Conservation (phyloP, 164 flowering plant genomes). For the Protea cynaroides region DNA sequence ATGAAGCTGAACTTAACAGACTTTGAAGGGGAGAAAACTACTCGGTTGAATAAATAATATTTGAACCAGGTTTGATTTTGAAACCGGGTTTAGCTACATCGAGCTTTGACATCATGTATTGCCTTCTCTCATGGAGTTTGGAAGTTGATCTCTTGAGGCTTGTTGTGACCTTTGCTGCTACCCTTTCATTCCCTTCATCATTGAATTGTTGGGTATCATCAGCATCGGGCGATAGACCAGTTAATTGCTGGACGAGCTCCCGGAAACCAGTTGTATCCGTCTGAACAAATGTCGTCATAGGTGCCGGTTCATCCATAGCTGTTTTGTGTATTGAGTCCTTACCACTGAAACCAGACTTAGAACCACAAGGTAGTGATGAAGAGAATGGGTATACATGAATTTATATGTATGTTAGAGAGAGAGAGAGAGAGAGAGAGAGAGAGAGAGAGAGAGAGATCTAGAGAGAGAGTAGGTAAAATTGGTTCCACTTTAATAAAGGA, state of each 20-base stretch:
- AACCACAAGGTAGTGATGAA: too few relatives aligned
- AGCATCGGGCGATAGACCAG: conserved; percentile 40
- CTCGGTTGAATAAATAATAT: conserved; percentile 2
- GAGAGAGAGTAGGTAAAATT: too few relatives aligned
- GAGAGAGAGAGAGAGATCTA: too few relatives aligned
- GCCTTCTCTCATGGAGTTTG: conserved; percentile 74
- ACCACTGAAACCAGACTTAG: too few relatives aligned
- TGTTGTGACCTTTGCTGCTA: conserved; percentile 8
- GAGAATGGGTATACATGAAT: too few relatives aligned
- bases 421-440: too few relatives aligned
- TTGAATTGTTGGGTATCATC: neutral
- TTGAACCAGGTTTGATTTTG: neutral
- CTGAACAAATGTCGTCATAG: conserved; percentile 52
- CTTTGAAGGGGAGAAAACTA: neutral
- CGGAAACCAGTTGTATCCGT: conserved; percentile 52
- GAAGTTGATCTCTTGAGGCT: conserved; percentile 29
- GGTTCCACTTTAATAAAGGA: too few relatives aligned
- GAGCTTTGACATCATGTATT: conserved; percentile 45
- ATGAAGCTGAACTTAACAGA: conserved; percentile 1
- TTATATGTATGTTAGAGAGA: too few relatives aligned
- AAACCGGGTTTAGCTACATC: conserved; percentile 41
- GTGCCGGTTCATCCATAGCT: conserved; percentile 21
- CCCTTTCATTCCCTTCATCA: conserved; percentile 9
- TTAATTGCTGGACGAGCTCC: conserved; percentile 67
- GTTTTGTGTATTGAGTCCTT: too few relatives aligned